phyloP scores from a whole-genome alignment of 169 alveolate genomes.

The Eimeria necatrix region DNA sequence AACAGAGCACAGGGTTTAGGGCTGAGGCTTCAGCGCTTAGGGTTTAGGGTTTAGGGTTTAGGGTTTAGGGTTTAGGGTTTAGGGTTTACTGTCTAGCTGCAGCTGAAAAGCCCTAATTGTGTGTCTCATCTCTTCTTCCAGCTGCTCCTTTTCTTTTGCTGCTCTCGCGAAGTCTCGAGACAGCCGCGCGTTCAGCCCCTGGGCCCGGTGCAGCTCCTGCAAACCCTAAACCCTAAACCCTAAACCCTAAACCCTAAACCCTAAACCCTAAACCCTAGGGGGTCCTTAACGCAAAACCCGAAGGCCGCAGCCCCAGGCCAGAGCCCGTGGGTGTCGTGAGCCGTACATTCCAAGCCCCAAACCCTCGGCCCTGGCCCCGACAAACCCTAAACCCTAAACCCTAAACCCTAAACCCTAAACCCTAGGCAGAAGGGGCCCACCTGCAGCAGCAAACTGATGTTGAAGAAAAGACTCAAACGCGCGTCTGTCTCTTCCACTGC shows the following conservation, averaged over 20 bases:
- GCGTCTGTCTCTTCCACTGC: too few relatives aligned
- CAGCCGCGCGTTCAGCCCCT: not conserved
- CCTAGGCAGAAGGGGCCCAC: not conserved
- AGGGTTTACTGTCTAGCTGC: not conserved
- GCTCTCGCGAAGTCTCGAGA: not conserved
- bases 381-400: not conserved
- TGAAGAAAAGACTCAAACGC: too few relatives aligned
- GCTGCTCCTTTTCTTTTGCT: not conserved
- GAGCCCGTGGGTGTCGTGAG: too few relatives aligned
- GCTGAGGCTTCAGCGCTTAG: not conserved
- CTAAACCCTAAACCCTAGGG: not conserved
- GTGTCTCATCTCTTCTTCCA: not conserved
- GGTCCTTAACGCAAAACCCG: not conserved
- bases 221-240: slow-evolving; percentile 29
- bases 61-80: not conserved
- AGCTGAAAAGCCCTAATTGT: not conserved
- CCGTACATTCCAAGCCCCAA: not conserved
- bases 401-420: not conserved
- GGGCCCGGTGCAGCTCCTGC: not conserved
- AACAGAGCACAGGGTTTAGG: not conserved
- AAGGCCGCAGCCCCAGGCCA: too few relatives aligned
- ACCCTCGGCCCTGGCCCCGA: not conserved
- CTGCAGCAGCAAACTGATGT: not conserved
- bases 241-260: not conserved
- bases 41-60: slow-evolving; percentile 32